Base-by-base conservation (phyloP, 163 green algal genomes). In the Chloromonas sp. region DNA sequence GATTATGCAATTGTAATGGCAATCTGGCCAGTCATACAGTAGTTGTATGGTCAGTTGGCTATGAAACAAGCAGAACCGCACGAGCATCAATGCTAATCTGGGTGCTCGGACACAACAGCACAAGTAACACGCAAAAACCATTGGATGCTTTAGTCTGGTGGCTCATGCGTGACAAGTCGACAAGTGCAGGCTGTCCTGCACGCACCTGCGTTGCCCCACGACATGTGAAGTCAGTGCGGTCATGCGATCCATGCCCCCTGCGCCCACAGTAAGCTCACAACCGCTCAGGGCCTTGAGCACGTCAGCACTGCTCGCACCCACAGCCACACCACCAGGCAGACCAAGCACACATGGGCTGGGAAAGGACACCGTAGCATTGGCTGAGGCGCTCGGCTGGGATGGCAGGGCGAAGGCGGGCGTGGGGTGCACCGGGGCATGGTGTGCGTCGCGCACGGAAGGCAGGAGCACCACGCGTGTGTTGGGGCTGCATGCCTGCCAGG, bases 361-460 rank as follows among this genome's bases (percentile, higher is more conserved):
- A 79, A 96, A 85, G 1, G 86, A 81, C 60, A 92, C 66, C 58
- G 90, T n/a, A 2, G 2, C 79, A 3, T 58, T 5, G 59, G 58
- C 11, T 60, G 59, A 3, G 59, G 8, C 59, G 3, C 14, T 60
- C 36, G 36, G 36, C 36, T 36, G 36, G 36, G 58, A 60, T 15
- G 70, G 71, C 70, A 87, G 36, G 1, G 81, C 14, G 57, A 95
- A 83, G 57, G 92, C 83, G 57, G 91, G 89, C 89, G 95, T 91
- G n/a, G 95, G 95, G 85, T 96, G 94, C 60, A 95, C 91, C 3
- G 94, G 91, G 71, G 90, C 71, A 70, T 91, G 84, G 79, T 94
- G 91, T 58, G 92, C 88, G 78, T 98, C 95, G 0, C 92, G 85
- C 36, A 88, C 85, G 1, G 90, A 91, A 5, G 95, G 95, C 86